Conservation (phyloP, 345 rosid species). For the Xanthoceras sorbifolium region DNA sequence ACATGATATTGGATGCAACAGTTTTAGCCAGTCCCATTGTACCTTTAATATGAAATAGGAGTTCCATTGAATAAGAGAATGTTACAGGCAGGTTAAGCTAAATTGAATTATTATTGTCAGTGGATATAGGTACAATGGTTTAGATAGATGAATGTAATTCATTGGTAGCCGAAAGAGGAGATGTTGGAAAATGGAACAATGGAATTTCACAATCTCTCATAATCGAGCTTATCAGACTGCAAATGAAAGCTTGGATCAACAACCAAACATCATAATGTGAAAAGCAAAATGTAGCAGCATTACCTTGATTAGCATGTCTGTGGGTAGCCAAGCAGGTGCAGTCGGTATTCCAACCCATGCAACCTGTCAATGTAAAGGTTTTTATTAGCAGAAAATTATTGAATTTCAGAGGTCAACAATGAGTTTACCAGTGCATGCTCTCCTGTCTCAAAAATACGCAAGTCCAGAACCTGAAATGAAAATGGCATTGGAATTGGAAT, state of each 20-base stretch:
- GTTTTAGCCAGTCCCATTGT: neutral
- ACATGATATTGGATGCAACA: neutral
- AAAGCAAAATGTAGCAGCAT: neutral
- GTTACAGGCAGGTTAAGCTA: neutral
- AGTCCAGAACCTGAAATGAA: conserved; percentile 61
- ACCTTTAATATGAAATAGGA: neutral
- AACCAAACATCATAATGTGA: neutral
- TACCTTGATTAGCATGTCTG: conserved; percentile 93
- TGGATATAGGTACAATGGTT: neutral
- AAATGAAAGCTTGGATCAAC: conserved; percentile 1
- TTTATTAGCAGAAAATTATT: neutral
- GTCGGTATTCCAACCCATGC: conserved; percentile 96
- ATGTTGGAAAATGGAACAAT: neutral
- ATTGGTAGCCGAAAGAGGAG: neutral
- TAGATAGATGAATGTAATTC: neutral
- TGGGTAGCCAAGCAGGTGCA: conserved; percentile 95
- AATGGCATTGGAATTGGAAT: neutral
- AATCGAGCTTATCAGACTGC: conserved; percentile 88
- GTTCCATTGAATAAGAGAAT: too few relatives aligned
- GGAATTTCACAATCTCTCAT: conserved; percentile 59
- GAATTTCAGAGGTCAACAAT: neutral
- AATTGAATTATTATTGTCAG: neutral
- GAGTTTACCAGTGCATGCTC: conserved; percentile 89
- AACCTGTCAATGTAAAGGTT: conserved; percentile 38
- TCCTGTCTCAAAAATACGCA: conserved; percentile 86